Percentiles rank a stretch among this genome's conserved stretches.
These are phyloP conservation scores for Chaetomium sp. DNA, from an alignment of 2,329 filamentous ascomycete species.

Conservation along the genomic window DNA sequence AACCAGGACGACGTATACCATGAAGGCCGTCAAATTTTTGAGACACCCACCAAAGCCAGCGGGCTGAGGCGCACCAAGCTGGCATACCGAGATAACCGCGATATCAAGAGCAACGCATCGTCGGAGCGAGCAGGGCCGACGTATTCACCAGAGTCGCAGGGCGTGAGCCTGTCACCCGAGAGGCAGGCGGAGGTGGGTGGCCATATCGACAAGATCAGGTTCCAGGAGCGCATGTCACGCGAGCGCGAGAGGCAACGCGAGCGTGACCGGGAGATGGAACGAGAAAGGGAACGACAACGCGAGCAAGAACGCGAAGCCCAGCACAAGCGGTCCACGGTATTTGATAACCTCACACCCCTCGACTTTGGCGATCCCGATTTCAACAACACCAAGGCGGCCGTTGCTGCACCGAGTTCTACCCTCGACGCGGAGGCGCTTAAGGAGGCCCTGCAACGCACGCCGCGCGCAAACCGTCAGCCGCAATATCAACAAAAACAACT, in stretches of 20 bases:
- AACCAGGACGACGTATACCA: constrained; percentile 35
- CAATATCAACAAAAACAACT: constrained; percentile 11
- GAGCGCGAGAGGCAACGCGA: constrained; percentile 31
- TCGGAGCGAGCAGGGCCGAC: constrained; percentile 22
- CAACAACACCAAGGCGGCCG: constrained; percentile 36
- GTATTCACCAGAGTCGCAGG: constrained; percentile 29
- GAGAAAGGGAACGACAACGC: constrained; percentile 26
- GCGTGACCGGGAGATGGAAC: constrained; percentile 26
- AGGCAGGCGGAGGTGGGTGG: constrained; percentile 25
- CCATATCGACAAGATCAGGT: constrained; percentile 32
- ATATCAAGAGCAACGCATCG: constrained; percentile 34
- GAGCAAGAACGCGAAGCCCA: constrained; percentile 34
- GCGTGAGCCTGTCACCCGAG: constrained; percentile 33
- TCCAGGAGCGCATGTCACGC: constrained; percentile 33
- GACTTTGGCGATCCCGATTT: constrained; percentile 34
- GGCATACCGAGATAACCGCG: constrained; percentile 45
- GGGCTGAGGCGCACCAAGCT: constrained; percentile 41
- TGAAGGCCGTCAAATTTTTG: constrained; percentile 34
- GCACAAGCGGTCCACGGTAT: constrained; percentile 36
- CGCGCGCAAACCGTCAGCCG: constrained; percentile 28
- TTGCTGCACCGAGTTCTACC: constrained; percentile 36
- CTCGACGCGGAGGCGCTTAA: constrained; percentile 38
- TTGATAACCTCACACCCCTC: constrained; percentile 36
- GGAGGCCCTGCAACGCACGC: constrained; percentile 37
- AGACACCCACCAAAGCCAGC: constrained; percentile 36